Evolutionary conservation across 75 land plant genomes (phyloP).

Genomic region (Selaginella tamariscina): DNA sequence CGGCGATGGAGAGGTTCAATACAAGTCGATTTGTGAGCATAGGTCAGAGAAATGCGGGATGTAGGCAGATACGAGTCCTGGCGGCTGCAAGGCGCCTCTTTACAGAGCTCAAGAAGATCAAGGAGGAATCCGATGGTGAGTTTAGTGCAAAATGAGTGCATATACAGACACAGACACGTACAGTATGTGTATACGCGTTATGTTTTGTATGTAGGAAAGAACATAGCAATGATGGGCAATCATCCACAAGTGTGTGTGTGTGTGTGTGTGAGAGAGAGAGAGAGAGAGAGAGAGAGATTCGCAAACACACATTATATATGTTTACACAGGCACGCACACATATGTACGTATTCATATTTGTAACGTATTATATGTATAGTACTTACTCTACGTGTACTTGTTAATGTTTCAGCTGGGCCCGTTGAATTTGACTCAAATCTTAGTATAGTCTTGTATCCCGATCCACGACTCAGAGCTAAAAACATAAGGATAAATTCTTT

Average conservation of each 20-base stretch:
- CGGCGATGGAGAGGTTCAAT: too few species aligned
- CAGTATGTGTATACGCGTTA: too few species aligned
- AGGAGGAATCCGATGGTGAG: conserved; percentile 25
- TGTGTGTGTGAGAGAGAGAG: neutral
- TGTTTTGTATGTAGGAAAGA: neutral
- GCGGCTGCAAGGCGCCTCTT: conserved; percentile 16
- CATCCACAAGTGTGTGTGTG: too few species aligned
- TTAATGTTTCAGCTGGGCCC: conserved; percentile 43
- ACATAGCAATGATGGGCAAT: neutral
- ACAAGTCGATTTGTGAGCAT: too few species aligned
- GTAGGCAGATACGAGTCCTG: neutral
- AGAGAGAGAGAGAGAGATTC: too few species aligned
- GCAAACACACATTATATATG: too few species aligned
- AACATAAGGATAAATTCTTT: conserved; percentile 65
- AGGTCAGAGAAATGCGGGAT: too few species aligned
- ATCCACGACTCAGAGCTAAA: conserved; percentile 65
- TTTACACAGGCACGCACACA: too few species aligned
- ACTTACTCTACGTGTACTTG: neutral
- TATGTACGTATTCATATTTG: neutral
- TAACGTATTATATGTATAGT: neutral
- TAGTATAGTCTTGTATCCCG: conserved; percentile 74
- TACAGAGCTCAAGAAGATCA: conserved; percentile 20
- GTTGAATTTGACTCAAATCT: conserved; percentile 55
- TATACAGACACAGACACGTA: too few species aligned
- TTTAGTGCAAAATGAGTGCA: too few species aligned